Percentiles rank a stretch among this genome's conserved stretches.
phyloP scores from a whole-genome alignment of 768 basidiomycete genomes.

The Trametes maxima region DNA sequence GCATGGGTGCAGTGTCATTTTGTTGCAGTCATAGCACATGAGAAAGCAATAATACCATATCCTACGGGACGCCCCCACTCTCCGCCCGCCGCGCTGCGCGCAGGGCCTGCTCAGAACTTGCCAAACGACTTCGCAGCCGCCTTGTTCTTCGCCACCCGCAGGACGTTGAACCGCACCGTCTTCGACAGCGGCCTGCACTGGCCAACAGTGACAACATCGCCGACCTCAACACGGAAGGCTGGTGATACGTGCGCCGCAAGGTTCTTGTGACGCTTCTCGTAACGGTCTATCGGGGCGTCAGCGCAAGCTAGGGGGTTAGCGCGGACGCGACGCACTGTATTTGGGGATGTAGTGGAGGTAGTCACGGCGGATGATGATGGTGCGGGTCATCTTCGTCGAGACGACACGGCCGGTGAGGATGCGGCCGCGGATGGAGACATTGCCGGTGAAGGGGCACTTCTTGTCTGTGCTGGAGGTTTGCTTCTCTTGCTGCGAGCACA shows the following conservation, averaged over 20 bases:
- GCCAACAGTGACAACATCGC: constrained; percentile 94
- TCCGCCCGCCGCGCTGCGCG: constrained; percentile 5
- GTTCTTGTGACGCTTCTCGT: constrained; percentile 99
- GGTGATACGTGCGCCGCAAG: constrained; percentile 96
- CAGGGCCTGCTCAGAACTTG: constrained; percentile 71
- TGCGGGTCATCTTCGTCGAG: constrained; percentile 99
- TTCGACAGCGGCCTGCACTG: constrained; percentile 99
- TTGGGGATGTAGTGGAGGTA: constrained; percentile 98
- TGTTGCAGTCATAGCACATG: constrained; percentile 35
- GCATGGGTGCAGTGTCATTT: constrained; percentile 34
- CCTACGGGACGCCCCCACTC: constrained; percentile 18
- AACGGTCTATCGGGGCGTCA: constrained; percentile 69
- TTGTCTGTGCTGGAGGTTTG: constrained; percentile 64
- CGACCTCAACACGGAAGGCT: constrained; percentile 96
- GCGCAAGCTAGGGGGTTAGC: not conserved
- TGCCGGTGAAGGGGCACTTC: constrained; percentile 98
- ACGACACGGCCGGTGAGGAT: constrained; percentile 98
- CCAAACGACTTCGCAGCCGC: constrained; percentile 87
- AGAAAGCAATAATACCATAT: constrained; percentile 36
- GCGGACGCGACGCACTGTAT: constrained; percentile 71
- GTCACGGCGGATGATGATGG: constrained; percentile 93
- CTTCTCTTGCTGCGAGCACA: not conserved
- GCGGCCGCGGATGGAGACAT: constrained; percentile 97
- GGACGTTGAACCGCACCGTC: constrained; percentile 98
- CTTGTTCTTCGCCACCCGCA: constrained; percentile 94